Base-by-base conservation (phyloP, 805 yeast species). In the Ogataea nonfermentans region DNA sequence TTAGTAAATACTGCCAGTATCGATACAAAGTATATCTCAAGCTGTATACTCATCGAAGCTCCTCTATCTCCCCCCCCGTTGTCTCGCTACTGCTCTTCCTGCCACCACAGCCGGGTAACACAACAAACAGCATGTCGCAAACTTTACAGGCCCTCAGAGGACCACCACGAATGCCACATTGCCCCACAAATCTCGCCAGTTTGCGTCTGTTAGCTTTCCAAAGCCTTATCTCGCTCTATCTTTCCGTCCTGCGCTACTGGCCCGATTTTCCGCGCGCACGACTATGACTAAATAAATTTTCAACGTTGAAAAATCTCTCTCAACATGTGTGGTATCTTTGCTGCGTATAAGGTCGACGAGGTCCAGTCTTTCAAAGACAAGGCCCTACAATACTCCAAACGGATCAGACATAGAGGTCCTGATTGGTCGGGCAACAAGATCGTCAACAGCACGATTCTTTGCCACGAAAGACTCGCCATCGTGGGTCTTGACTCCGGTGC, bases 351-450 rank as follows among this genome's bases (percentile, higher is more conserved):
- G 66, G 91, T 86, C 60, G 83, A 81, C 29, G 84, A 88, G 51
- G 82, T 85, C 45, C 81, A 82, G 54, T 68, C 72, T 40, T 93
- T 85, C 76, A 91, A 90, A 68, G 77, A 81, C 48, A 81, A 81
- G 61, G 98, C 98, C 31, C 74, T 93, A 47, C 95, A 87, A 64
- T 75, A 87, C 63, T 76, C 98, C 47, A 91, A 88, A 67, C 79
- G 90, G 68, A 84, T 91, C 64, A 82, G 99, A 71, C 99, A 93
- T 69, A 83, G 99, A 69, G 99, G 99, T 59, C 99, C 99, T 53
- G 99, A 93, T 69, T 93, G 99, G 99, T 76, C 89, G 26, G 99
- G 99, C 59, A 89, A 88, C 79, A 63, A 75, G 50, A 69, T 76
- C 51, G 79, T 81, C 61, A 86, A 86, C 81, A 64, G 71, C 50